These are phyloP conservation scores for Dactylorhiza incarnata DNA, from an alignment of 106 monocot species.

Conservation along the genomic window DNA sequence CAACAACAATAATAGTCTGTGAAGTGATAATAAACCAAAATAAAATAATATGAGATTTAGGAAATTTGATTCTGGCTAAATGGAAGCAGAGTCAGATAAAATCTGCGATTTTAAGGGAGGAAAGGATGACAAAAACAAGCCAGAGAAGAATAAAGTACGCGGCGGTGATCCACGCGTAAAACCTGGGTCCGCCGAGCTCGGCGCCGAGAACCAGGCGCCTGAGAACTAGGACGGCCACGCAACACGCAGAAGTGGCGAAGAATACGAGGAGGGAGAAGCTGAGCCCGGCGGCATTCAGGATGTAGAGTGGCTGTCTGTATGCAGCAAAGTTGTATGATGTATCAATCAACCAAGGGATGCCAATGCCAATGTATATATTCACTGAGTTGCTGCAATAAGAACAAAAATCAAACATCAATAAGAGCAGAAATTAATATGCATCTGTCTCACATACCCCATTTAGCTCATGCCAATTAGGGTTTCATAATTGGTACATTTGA, in stretches of 20 bases:
- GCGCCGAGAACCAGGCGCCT: constrained; percentile 52
- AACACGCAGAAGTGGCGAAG: constrained; percentile 66
- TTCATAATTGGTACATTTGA: no score
- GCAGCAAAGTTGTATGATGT: constrained; percentile 57
- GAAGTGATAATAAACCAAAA: no score
- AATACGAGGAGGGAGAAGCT: constrained; percentile 75
- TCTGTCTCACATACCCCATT: no score
- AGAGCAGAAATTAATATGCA: no score
- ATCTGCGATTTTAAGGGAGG: constrained; percentile 58
- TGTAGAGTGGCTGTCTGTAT: constrained; percentile 43
- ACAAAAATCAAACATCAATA: no score
- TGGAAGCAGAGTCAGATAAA: constrained; percentile 30
- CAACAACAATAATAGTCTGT: no score
- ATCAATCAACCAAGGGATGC: constrained; percentile 72
- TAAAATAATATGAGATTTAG: no score
- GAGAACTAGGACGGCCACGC: constrained; percentile 56
- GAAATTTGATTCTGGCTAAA: no score
- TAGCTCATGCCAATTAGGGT: no score
- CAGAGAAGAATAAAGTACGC: constrained; percentile 65
- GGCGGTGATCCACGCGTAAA: constrained; percentile 70
- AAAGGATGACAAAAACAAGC: constrained; percentile 62
- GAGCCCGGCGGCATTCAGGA: constrained; percentile 55
- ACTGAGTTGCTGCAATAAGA: constrained; percentile 61
- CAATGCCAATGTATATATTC: constrained; percentile 81
- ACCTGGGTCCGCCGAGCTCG: constrained; percentile 69